Conservation (phyloP, 768 basidiomycete genomes). For the Pleurotus ostreatus region DNA sequence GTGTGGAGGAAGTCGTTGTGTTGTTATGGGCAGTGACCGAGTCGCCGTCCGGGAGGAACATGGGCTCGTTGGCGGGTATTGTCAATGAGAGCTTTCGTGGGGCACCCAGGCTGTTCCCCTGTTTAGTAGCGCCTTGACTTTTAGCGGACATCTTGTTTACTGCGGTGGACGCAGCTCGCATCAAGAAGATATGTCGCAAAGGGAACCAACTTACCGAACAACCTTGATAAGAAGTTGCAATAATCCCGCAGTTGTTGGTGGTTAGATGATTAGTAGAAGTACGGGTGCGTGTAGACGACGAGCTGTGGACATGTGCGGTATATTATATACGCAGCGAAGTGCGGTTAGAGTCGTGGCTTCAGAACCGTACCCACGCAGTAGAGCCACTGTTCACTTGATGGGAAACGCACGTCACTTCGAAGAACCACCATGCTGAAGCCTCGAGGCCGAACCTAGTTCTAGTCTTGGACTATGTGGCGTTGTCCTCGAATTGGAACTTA, state of each 20-base stretch:
- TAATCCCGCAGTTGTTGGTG: too few relatives aligned
- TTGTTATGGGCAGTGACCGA: background rate
- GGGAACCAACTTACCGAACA: too few relatives aligned
- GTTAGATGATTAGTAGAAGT: too few relatives aligned
- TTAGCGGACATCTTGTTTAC: conserved; percentile 1
- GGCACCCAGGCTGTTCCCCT: background rate
- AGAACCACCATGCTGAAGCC: conserved; percentile 1
- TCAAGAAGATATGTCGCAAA: background rate
- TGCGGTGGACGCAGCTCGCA: conserved; percentile 3
- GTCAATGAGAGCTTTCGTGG: background rate
- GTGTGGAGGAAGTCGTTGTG: background rate
- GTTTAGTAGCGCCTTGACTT: background rate
- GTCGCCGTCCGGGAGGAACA: background rate
- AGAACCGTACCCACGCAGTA: conserved; percentile 5
- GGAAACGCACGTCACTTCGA: too few relatives aligned
- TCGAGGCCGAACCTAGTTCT: background rate
- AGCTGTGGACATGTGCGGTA: background rate
- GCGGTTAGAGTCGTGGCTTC: background rate
- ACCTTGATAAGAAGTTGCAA: too few relatives aligned
- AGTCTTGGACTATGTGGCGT: too few relatives aligned
- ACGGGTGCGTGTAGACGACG: background rate
- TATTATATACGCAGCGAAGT: background rate
- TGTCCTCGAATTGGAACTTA: too few relatives aligned
- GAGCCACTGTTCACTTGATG: background rate
- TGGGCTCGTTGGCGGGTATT: background rate